Base-by-base conservation (phyloP, 768 basidiomycete genomes). In the Collybia sordida region DNA sequence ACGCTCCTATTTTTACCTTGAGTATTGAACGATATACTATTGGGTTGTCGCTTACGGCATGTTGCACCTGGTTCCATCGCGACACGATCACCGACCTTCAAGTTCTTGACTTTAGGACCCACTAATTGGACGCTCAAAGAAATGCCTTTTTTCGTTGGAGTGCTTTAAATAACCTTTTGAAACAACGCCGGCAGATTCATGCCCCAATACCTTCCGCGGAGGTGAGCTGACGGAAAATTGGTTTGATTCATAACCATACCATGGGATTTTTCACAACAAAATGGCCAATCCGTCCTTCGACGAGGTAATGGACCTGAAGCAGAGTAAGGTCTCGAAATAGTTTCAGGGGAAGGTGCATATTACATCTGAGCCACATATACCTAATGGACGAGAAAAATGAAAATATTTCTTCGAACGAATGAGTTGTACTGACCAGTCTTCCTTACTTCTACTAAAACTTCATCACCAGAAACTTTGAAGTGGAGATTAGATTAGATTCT, bases 311-410 rank as follows among this genome's bases (percentile, higher is more conserved):
- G 12, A 91, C 83, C 84, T 92, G 49, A 17, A 57, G 42, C 49
- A 47, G 40, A 48, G 52, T 57, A 45, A 46, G 49, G 35, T 53
- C 46, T 31, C 42, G 54, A 54, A 55, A 49, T 15, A 40, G 25
- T 41, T 42, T 34, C 34, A 35, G 12, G 54, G 50, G 6, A 38
- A 14, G 49, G 57, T 49, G 44, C 18, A 42, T 48, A 65, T 57
- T 70, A 88, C 88, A 77, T 96, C 93, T 51, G 90, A 93, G 31
- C 93, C 93, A 64, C 92, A 95, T 55, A 95, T 94, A 45, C 93
- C 93, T 90, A 39, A 35, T 44, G 21, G 36, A 24, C 50, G 18
- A 52, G 57, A 28, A 53, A 34, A 27, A 14, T 49, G 40, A 46
- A 46, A 37, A 12, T 43, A 21, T 45, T 51, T 40, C 49, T 37